phyloP scores from a whole-genome alignment of 2,329 filamentous ascomycete species.

The Tolypocladium inflatum region DNA sequence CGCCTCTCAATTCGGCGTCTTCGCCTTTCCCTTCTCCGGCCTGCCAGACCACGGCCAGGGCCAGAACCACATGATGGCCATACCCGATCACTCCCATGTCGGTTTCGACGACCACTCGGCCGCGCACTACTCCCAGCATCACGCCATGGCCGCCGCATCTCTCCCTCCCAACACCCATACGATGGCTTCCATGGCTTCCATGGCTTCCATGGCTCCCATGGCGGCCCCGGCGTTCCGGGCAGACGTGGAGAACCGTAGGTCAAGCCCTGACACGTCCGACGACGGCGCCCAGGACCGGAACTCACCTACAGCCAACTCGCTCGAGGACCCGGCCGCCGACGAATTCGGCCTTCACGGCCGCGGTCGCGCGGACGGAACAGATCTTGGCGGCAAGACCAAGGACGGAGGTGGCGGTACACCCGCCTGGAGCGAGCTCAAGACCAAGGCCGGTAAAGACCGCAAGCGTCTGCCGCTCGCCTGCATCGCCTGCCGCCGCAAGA shows the following conservation, averaged over 20 bases:
- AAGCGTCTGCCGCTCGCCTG: conserved; percentile 89
- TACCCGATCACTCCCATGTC: conserved; percentile 24
- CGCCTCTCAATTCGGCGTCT: conserved; percentile 40
- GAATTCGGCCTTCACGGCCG: conserved; percentile 46
- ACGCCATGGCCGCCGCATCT: conserved; percentile 5
- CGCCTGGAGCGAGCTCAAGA: conserved; percentile 76
- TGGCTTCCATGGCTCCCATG: conserved; percentile 6
- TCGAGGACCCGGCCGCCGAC: conserved; percentile 46
- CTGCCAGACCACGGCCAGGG: conserved; percentile 19
- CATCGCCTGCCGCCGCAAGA: conserved; percentile 92
- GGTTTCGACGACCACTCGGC: conserved; percentile 18
- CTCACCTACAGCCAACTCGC: conserved; percentile 32
- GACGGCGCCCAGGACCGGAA: conserved; percentile 33
- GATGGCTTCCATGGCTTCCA: conserved; percentile 8
- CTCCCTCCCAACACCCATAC: conserved; percentile 8
- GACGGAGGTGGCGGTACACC: conserved; percentile 50
- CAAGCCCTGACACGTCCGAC: conserved; percentile 32
- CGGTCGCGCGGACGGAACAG: conserved; percentile 40
- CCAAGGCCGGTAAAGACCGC: conserved; percentile 89
- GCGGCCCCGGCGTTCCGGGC: conserved; percentile 14
- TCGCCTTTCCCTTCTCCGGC: conserved; percentile 38
- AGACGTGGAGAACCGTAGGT: conserved; percentile 13
- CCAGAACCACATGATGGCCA: conserved; percentile 10
- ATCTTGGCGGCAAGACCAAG: conserved; percentile 41
- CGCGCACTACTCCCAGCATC: conserved; percentile 26